Conservation (phyloP, 306 rosid species). For the Quercus dentata region DNA sequence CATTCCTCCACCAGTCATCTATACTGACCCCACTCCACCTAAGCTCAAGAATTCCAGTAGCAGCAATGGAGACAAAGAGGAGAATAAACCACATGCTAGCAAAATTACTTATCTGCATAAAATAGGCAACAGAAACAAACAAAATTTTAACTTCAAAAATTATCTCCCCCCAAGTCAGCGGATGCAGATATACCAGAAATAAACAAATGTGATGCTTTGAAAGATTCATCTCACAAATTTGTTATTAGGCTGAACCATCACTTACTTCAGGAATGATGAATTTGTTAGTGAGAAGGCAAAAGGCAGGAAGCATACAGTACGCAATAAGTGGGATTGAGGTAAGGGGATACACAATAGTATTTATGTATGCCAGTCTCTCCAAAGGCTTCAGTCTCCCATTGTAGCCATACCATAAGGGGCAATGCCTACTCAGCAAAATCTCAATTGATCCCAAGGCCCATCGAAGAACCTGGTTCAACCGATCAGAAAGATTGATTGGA, state of each 20-base stretch:
- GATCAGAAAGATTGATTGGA: conserved; percentile 98
- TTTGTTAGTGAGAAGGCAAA: conserved; percentile 91
- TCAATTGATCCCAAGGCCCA: conserved; percentile 99
- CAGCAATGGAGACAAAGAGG: conserved; percentile 80
- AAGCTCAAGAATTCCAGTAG: conserved; percentile 96
- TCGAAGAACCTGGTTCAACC: conserved; percentile 97
- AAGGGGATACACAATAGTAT: conserved; percentile 92
- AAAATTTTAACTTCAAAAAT: background rate
- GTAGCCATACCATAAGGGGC: conserved; percentile 99
- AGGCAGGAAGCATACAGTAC: conserved; percentile 90
- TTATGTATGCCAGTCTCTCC: conserved; percentile 89
- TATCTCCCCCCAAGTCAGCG: background rate
- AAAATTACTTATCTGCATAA: conserved; percentile 88
- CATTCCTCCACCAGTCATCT: conserved; percentile 99
- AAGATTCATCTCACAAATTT: background rate
- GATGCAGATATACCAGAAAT: background rate
- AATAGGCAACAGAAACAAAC: background rate
- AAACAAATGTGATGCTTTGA: background rate
- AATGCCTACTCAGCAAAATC: conserved; percentile 97
- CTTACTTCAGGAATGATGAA: conserved; percentile 96
- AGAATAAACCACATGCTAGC: conserved; percentile 99
- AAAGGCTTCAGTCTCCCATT: conserved; percentile 70
- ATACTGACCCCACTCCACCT: conserved; percentile 99
- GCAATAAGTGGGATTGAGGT: conserved; percentile 90
- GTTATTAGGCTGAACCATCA: conserved; percentile 1